Base-by-base conservation (phyloP, 306 rosid species). In the Cicer pinnatifidum region DNA sequence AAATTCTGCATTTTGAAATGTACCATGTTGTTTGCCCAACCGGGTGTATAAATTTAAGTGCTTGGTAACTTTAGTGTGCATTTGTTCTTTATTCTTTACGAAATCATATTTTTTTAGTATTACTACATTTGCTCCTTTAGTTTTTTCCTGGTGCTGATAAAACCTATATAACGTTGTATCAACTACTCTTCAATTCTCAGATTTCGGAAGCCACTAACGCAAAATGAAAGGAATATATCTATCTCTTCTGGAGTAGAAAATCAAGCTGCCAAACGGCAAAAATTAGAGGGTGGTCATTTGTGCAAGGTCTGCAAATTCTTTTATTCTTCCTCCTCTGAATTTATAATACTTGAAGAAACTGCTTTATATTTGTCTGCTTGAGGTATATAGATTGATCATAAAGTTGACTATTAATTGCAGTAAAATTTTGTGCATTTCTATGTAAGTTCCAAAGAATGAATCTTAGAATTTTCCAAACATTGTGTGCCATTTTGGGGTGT, bases 201-300 rank as follows among this genome's bases (percentile, higher is more conserved):
- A 82, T 86, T 69, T 76, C 96, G 81, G 78, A 87, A 83, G 84
- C 85, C 19, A 48, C 84, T 43, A 11, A 76, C 71, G 77, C 85
- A 85, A 72, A 82, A 85, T 81, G 92, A 83, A 75, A 83, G 70
- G 81, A 82, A 83, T 82, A 70, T 88, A 47, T 82, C 85, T 69
- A 74, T 28, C 47, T 75, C 93, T 79, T 84, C 89, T 15, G 99
- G 90, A 20, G 83, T 81, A 47, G 97, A 90, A 91, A 82, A 64
- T 75, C 97, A 91, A 82, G 92, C 99, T 76, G 72, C 90, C 70
- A 95, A 95, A 88, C 82, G 96, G 75, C 99, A 91, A 78, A 95
- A 91, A 80, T 78, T 95, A 75, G 99, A 95, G 76, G 91, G 89
- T 66, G 99, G 99, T 80, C 89, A 82, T 84, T 82, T 85, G 75